Evolutionary conservation across 225 moss, liverwort and hornwort species (phyloP).

Genomic region (Anthoceros angustus): DNA sequence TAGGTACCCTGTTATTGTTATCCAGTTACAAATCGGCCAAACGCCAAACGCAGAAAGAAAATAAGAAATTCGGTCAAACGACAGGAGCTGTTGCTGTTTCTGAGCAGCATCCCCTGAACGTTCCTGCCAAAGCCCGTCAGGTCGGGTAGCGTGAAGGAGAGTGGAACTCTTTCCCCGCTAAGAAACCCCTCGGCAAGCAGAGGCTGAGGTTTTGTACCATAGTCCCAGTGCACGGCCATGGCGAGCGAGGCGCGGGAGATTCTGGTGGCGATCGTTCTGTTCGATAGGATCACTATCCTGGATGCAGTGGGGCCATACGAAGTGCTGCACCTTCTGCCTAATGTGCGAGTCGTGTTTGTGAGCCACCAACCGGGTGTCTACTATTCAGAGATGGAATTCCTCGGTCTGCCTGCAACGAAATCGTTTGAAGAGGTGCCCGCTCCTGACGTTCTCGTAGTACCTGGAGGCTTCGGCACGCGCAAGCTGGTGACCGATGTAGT

Average conservation of each 20-base stretch:
- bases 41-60: too few species aligned
- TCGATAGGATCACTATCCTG: slow-evolving; percentile 10
- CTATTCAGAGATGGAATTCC: slow-evolving; percentile 3
- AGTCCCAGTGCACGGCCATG: not conserved
- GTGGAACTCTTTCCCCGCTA: too few species aligned
- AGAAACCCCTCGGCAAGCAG: too few species aligned
- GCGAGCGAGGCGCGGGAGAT: slow-evolving; percentile 6
- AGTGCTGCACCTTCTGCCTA: slow-evolving; percentile 5
- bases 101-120: too few species aligned
- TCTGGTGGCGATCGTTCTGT: slow-evolving; percentile 13
- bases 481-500: slow-evolving; percentile 27
- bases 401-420: slow-evolving; percentile 9
- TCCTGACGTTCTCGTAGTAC: slow-evolving; percentile 14
- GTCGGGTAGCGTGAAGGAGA: too few species aligned
- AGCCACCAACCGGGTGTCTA: slow-evolving; percentile 14
- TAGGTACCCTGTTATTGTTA: too few species aligned
- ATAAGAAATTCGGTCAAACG: too few species aligned
- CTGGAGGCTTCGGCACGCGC: slow-evolving; percentile 26
- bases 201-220: too few species aligned
- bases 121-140: too few species aligned
- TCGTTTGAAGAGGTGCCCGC: slow-evolving; percentile 13
- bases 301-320: slow-evolving; percentile 19
- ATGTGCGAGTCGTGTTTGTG: slow-evolving; percentile 16
- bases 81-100: too few species aligned
- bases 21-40: too few species aligned